These are phyloP conservation scores for Dendrobium nobile DNA, from an alignment of 106 monocot species.

Conservation along the genomic window DNA sequence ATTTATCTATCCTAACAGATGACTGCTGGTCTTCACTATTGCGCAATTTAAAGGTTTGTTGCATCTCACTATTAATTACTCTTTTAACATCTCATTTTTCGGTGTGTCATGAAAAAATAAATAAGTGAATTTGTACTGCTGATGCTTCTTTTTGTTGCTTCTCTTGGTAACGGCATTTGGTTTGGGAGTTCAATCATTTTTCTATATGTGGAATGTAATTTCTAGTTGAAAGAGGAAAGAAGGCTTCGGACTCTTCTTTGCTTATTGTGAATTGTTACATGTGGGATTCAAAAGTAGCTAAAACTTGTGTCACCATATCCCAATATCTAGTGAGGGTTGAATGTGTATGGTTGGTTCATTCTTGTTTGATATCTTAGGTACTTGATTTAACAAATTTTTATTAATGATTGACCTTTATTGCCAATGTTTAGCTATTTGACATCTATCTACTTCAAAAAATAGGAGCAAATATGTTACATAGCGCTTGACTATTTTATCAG, in stretches of 20 bases:
- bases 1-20: constrained; percentile 48
- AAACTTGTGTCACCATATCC: neutral
- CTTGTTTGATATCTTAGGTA: neutral
- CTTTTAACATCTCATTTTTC: neutral
- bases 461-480: neutral
- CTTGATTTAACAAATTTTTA: neutral
- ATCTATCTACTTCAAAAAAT: neutral
- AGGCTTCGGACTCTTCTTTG: neutral
- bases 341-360: neutral
- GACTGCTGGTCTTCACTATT: constrained; percentile 79
- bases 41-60: constrained; percentile 56
- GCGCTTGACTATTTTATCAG: neutral
- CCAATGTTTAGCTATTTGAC: neutral
- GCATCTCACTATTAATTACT: neutral
- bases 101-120: neutral
- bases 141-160: neutral
- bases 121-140: neutral
- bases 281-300: neutral
- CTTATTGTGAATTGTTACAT: neutral
- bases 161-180: neutral
- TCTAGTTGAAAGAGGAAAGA: neutral
- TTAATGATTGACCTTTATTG: neutral
- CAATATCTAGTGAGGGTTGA: neutral
- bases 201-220: neutral
- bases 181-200: neutral